These are phyloP conservation scores for Diaporthe citriasiana DNA, from an alignment of 2,329 filamentous ascomycete genomes.

Conservation along the genomic window DNA sequence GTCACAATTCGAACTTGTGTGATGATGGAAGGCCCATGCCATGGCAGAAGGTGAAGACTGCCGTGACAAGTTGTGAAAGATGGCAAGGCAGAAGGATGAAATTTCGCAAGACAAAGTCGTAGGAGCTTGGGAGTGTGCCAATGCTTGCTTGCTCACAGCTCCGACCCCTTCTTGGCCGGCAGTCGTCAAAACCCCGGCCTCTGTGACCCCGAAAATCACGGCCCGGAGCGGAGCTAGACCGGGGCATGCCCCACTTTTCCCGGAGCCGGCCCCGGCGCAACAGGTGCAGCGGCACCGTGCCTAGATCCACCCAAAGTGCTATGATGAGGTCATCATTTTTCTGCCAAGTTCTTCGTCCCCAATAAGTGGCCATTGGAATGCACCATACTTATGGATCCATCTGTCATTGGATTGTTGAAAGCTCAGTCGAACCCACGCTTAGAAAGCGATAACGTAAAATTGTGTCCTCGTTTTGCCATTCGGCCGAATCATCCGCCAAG, in stretches of 20 bases:
- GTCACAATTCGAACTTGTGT: background rate
- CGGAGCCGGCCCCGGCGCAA: background rate
- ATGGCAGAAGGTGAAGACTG: background rate
- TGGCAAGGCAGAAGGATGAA: background rate
- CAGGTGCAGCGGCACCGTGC: background rate
- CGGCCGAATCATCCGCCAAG: background rate
- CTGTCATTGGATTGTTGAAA: background rate
- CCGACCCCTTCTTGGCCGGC: background rate
- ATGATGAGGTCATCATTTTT: slow-evolving; percentile 22
- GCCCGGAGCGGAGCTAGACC: background rate
- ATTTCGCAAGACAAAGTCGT: background rate
- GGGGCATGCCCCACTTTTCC: background rate
- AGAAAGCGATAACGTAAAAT: background rate
- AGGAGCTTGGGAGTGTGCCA: background rate
- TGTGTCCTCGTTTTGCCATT: background rate
- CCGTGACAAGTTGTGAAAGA: background rate
- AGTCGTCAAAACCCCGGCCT: background rate
- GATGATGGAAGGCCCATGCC: background rate
- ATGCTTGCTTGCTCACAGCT: too few species aligned
- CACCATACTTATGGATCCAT: background rate
- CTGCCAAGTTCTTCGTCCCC: background rate
- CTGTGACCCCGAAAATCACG: background rate
- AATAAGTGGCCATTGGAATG: background rate
- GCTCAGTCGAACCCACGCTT: background rate
- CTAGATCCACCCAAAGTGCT: background rate